Base-by-base conservation (phyloP, 148 eudicot genomes). In the Spergularia marina region DNA sequence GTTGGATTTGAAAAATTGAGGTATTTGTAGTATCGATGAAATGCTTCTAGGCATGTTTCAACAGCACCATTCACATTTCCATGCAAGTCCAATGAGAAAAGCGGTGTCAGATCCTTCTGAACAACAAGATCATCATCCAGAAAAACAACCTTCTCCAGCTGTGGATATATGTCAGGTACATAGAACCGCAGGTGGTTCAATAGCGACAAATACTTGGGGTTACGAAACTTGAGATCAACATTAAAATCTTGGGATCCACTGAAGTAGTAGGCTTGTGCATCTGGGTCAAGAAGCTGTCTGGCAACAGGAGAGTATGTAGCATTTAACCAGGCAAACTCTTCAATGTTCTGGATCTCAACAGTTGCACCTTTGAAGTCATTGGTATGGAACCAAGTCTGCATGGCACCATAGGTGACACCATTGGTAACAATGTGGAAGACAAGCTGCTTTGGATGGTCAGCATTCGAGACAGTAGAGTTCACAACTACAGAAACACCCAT, bases 41-140 rank as follows among this genome's bases (percentile, higher is more conserved):
- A 89, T 55, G 90, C 85, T 81, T 91, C 96, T 12, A 91, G 89
- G 80, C 96, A 91, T 68, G 96, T 91, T 82, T 91, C 96, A 6
- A 91, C 96, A 0, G 96, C 96, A 61, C 96, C 96, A 56, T 91
- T 91, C 74, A 87, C 96, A 74, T 89, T 91, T 53, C 93, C 91
- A 36, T 91, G 96, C 79, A 91, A 80, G 69, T 91, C 96, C 75
- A 91, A 53, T 7, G 88, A 84, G 74, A 91, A 91, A 14, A 91
- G 89, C 30, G 91, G 89, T 51, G 87, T 87, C 13, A 91, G 72
- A 74, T 91, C 93, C 81, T 89, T 91, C 53, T 88, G 91, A 21
- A 91, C 90, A 61, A 91, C 90, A 65, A 91, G 83, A 72, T 91
- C 97, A 76, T 91, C 97, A 66, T 89, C 97, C 1, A 91, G 87